Evolutionary conservation across 176 grass and related monocot genomes (phyloP).

Genomic region (Miscanthus lutarioriparius): DNA sequence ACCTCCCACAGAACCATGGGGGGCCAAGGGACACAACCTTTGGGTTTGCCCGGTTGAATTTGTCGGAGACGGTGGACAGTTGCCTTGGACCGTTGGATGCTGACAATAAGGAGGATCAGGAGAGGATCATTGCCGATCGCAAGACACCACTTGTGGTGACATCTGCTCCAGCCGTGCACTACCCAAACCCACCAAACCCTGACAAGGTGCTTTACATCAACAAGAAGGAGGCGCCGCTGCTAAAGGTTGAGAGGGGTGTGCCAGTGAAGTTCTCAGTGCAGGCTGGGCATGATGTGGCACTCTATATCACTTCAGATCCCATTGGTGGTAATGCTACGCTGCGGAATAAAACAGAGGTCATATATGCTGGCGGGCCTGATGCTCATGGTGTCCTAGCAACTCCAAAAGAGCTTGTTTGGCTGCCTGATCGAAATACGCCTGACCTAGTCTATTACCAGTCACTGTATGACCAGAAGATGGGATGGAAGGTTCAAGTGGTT

Average conservation of each 20-base stretch:
- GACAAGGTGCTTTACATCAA: constrained; percentile 93
- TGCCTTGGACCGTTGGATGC: constrained; percentile 87
- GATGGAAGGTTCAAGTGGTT: constrained; percentile 92
- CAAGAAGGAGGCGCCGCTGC: constrained; percentile 88
- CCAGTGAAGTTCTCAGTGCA: constrained; percentile 86
- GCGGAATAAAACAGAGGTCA: constrained; percentile 77
- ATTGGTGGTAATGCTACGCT: constrained; percentile 90
- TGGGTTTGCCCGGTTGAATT: constrained; percentile 66
- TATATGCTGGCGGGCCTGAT: constrained; percentile 89
- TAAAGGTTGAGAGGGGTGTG: constrained; percentile 92
- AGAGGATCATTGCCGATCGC: constrained; percentile 67
- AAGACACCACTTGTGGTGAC: constrained; percentile 79
- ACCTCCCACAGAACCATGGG: constrained; percentile 91
- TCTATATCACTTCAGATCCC: constrained; percentile 81
- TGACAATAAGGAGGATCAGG: constrained; percentile 92
- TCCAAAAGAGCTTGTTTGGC: constrained; percentile 75
- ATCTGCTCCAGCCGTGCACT: constrained; percentile 68
- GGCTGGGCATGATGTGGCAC: constrained; percentile 87
- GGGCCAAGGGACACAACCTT: constrained; percentile 46
- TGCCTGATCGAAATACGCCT: constrained; percentile 89
- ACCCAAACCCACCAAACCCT: constrained; percentile 91
- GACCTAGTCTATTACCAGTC: constrained; percentile 95
- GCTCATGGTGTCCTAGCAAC: constrained; percentile 83
- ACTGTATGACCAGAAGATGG: constrained; percentile 79
- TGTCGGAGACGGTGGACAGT: constrained; percentile 50